Evolutionary conservation across 495 filamentous ascomycete genomes (phyloP).

Genomic region (Talaromyces liani): DNA sequence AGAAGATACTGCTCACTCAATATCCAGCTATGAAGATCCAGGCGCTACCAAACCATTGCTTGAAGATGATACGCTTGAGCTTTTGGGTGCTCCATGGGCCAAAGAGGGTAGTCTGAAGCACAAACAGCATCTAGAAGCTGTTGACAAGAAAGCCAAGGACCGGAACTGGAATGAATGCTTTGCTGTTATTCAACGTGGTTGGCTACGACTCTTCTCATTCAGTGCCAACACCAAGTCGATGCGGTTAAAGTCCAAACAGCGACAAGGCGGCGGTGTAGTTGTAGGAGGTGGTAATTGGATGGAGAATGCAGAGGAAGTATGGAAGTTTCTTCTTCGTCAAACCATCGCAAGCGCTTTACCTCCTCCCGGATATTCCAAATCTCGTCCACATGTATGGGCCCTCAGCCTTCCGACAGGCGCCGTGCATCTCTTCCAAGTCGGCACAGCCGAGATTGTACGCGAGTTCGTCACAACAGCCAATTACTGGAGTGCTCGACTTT

Average conservation of each 20-base stretch:
- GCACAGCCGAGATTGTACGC: slow-evolving; percentile 86
- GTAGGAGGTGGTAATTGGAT: slow-evolving; percentile 97
- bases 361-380: slow-evolving; percentile 85
- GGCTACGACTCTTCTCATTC: slow-evolving; percentile 92
- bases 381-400: slow-evolving; percentile 89
- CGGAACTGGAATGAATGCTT: slow-evolving; percentile 93
- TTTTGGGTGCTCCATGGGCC: slow-evolving; percentile 90
- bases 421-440: slow-evolving; percentile 95
- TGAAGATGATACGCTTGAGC: slow-evolving; percentile 85
- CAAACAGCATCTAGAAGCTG: slow-evolving; percentile 87
- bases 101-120: slow-evolving; percentile 95
- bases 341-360: slow-evolving; percentile 88
- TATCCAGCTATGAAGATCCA: slow-evolving; percentile 40
- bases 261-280: slow-evolving; percentile 46
- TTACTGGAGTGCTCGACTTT: slow-evolving; percentile 93
- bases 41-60: slow-evolving; percentile 61
- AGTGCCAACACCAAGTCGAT: slow-evolving; percentile 62
- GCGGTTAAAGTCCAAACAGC: slow-evolving; percentile 58
- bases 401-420: slow-evolving; percentile 88
- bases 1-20: slow-evolving; percentile 63
- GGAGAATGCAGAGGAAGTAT: slow-evolving; percentile 82
- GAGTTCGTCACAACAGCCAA: slow-evolving; percentile 95
- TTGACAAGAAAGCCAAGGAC: slow-evolving; percentile 87
- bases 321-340: slow-evolving; percentile 81
- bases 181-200: slow-evolving; percentile 96